Conservation (phyloP, 768 basidiomycete species). For the Peribolospora kevripleyi region DNA sequence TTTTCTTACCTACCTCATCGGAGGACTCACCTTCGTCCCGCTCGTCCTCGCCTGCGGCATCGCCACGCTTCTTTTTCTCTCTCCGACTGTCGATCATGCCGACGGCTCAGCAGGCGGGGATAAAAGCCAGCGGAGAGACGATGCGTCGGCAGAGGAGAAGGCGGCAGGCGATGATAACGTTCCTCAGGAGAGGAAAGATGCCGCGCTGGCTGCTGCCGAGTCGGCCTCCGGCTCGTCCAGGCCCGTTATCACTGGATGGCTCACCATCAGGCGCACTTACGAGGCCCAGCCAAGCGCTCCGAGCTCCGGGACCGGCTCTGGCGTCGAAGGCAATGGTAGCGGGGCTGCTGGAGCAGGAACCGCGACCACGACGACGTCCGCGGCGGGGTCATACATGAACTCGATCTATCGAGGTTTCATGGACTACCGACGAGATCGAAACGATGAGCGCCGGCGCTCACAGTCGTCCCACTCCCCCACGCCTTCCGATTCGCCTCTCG, state of each 20-base stretch:
- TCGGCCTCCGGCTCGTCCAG: slow-evolving; percentile 15
- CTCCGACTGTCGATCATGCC: no score
- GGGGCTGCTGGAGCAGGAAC: no score
- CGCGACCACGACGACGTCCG: no score
- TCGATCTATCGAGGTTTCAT: slow-evolving; percentile 14
- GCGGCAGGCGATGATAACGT: neutral
- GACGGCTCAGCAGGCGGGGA: neutral
- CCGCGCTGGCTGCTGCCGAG: neutral
- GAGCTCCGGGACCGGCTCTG: neutral
- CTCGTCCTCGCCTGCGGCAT: slow-evolving; percentile 36
- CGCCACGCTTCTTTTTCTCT: slow-evolving; percentile 14
- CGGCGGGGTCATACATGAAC: slow-evolving; percentile 5
- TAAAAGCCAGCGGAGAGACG: neutral
- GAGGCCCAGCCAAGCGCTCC: slow-evolving; percentile 2
- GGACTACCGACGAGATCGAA: slow-evolving; percentile 6
- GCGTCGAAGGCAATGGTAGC: slow-evolving; percentile 1
- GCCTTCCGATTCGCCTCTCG: slow-evolving; percentile 21
- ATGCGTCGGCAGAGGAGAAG: neutral
- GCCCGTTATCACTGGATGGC: slow-evolving; percentile 31
- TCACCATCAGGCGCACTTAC: slow-evolving; percentile 31
- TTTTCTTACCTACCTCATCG: slow-evolving; percentile 63
- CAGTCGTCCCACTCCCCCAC: slow-evolving; percentile 52
- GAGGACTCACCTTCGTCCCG: slow-evolving; percentile 73
- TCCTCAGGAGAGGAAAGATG: neutral
- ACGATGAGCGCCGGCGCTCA: slow-evolving; percentile 35